Conservation (phyloP, 371 early-diverging fungal genomes). For the Zopfochytrium polystomum region DNA sequence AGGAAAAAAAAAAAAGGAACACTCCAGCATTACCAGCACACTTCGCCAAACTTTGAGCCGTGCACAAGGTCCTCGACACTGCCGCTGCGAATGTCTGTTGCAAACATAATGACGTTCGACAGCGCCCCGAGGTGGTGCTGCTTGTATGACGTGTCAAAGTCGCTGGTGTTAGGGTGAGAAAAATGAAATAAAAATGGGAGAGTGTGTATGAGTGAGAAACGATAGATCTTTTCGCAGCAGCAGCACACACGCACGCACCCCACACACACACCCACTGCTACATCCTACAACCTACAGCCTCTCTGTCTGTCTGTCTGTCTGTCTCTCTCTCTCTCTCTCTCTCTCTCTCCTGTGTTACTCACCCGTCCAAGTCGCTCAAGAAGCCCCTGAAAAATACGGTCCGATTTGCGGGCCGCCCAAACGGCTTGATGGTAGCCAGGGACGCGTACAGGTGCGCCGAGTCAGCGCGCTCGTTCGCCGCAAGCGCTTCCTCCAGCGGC, state of each 20-base stretch:
- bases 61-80: constrained; percentile 31
- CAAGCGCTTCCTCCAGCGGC: constrained; percentile 19
- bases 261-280: background rate
- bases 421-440: constrained; percentile 39
- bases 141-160: background rate
- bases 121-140: constrained; percentile 7
- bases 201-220: too few relatives aligned
- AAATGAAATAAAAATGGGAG: background rate
- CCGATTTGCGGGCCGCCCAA: constrained; percentile 39
- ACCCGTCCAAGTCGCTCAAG: constrained; percentile 24
- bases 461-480: constrained; percentile 13
- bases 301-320: too few relatives aligned
- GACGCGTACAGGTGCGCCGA: constrained; percentile 25
- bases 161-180: constrained; percentile 5
- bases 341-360: too few relatives aligned
- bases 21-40: constrained; percentile 26
- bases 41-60: constrained; percentile 34
- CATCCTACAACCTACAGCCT: too few relatives aligned
- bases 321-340: too few relatives aligned
- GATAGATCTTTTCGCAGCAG: background rate
- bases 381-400: constrained; percentile 35
- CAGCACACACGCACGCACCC: background rate
- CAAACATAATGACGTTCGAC: constrained; percentile 30
- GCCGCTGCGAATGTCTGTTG: constrained; percentile 29
- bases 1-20: background rate